Evolutionary conservation across 768 basidiomycete species (phyloP).

Genomic region (Xerocomus potaroensis): DNA sequence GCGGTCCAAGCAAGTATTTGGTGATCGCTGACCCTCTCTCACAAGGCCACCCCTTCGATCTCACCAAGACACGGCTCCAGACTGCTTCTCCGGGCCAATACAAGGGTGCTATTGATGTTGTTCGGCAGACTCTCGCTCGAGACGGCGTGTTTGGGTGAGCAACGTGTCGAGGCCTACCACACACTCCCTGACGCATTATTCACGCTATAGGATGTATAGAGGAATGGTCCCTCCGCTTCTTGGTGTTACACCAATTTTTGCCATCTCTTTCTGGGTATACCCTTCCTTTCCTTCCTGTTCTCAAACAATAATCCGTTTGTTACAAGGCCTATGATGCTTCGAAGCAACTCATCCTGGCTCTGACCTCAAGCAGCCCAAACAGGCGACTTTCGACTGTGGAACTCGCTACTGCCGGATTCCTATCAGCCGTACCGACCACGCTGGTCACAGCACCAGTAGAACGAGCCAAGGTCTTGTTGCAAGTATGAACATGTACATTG

Average conservation of each 20-base stretch:
- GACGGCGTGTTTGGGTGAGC: slow-evolving; percentile 87
- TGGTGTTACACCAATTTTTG: slow-evolving; percentile 97
- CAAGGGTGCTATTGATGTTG: slow-evolving; percentile 89
- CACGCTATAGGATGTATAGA: slow-evolving; percentile 64
- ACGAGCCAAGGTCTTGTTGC: slow-evolving; percentile 91
- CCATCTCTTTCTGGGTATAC: slow-evolving; percentile 92
- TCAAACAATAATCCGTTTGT: slow-evolving; percentile 7
- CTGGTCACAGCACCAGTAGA: slow-evolving; percentile 95
- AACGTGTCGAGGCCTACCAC: background rate
- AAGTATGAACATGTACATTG: slow-evolving; percentile 43
- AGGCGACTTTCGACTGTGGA: slow-evolving; percentile 66
- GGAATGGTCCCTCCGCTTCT: slow-evolving; percentile 91
- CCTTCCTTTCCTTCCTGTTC: background rate
- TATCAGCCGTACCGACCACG: slow-evolving; percentile 91
- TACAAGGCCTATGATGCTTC: slow-evolving; percentile 87
- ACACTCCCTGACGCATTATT: slow-evolving; percentile 1
- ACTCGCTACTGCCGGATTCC: slow-evolving; percentile 88
- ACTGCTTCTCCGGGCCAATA: slow-evolving; percentile 88
- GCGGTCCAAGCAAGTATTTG: background rate
- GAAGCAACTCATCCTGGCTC: slow-evolving; percentile 73
- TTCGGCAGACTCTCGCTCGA: slow-evolving; percentile 82
- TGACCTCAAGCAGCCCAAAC: slow-evolving; percentile 74
- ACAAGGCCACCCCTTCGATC: slow-evolving; percentile 93
- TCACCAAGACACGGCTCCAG: slow-evolving; percentile 94
- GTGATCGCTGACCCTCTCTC: slow-evolving; percentile 7